Evolutionary conservation across 768 basidiomycete genomes (phyloP).

Genomic region (Amanita rimosa): DNA sequence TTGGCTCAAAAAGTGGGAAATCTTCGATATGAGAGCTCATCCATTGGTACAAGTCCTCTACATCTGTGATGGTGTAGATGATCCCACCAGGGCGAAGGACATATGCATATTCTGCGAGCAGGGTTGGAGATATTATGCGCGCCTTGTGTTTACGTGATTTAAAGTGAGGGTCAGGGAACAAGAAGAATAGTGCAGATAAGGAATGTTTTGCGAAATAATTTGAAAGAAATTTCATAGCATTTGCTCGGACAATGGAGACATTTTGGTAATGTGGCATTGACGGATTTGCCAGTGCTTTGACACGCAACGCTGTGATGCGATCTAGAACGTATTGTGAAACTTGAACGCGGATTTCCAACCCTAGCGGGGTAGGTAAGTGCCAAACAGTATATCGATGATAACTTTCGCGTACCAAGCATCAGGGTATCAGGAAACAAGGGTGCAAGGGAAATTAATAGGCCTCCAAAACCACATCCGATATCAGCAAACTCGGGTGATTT

Average conservation of each 20-base stretch:
- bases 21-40: slow-evolving; percentile 82
- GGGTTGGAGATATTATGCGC: slow-evolving; percentile 94
- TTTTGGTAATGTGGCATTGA: slow-evolving; percentile 56
- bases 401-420: slow-evolving; percentile 71
- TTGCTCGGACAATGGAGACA: slow-evolving; percentile 87
- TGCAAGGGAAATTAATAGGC: slow-evolving; percentile 79
- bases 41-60: slow-evolving; percentile 89
- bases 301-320: slow-evolving; percentile 86
- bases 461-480: slow-evolving; percentile 97
- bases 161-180: slow-evolving; percentile 99
- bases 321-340: slow-evolving; percentile 96
- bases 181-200: slow-evolving; percentile 88
- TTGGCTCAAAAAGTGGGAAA: slow-evolving; percentile 79
- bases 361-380: slow-evolving; percentile 25
- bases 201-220: slow-evolving; percentile 93
- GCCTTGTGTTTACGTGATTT: slow-evolving; percentile 98
- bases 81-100: slow-evolving; percentile 89
- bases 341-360: slow-evolving; percentile 94
- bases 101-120: slow-evolving; percentile 95
- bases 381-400: slow-evolving; percentile 3
- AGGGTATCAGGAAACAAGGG: slow-evolving; percentile 85
- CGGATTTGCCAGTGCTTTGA: slow-evolving; percentile 29
- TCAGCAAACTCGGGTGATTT: slow-evolving; percentile 90
- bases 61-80: slow-evolving; percentile 97
- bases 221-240: slow-evolving; percentile 97